Conservation (phyloP, 352 stramenopile genomes). For the Lagenidium giganteum region DNA sequence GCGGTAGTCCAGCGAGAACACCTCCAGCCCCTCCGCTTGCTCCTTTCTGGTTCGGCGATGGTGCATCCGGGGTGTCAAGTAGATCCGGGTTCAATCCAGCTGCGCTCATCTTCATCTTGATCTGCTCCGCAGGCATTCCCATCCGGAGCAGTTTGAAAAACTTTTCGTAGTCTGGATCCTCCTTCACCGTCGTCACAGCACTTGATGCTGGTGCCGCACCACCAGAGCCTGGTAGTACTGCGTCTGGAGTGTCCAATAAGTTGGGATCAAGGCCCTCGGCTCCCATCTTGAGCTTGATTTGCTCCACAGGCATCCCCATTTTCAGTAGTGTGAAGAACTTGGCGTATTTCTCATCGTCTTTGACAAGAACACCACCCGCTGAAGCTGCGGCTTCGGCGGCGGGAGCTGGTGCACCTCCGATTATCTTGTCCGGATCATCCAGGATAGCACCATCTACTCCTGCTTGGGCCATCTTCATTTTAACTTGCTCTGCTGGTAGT, state of each 20-base stretch:
- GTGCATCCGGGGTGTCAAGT: constrained; percentile 62
- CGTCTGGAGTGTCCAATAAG: constrained; percentile 87
- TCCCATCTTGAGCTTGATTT: constrained; percentile 95
- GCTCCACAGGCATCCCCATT: constrained; percentile 92
- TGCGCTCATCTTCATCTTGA: constrained; percentile 91
- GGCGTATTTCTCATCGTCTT: constrained; percentile 77
- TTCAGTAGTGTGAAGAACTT: constrained; percentile 97
- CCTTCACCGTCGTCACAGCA: constrained; percentile 76
- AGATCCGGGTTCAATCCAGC: constrained; percentile 62
- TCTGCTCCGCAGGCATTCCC: constrained; percentile 85
- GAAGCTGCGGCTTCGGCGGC: background rate
- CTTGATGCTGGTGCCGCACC: constrained; percentile 4
- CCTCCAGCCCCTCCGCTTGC: constrained; percentile 12
- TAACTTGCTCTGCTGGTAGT: constrained; percentile 72
- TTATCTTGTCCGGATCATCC: constrained; percentile 61
- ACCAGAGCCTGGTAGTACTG: constrained; percentile 64
- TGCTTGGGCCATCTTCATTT: constrained; percentile 81
- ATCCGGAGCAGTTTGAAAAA: constrained; percentile 96
- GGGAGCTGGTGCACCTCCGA: constrained; percentile 25
- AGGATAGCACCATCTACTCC: constrained; percentile 62
- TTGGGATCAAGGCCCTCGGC: constrained; percentile 88
- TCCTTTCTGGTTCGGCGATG: constrained; percentile 61
- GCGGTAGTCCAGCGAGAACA: constrained; percentile 51
- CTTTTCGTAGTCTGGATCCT: constrained; percentile 91
- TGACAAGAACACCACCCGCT: constrained; percentile 32